A percentile compares a stretch with the other conserved stretches of the same genome.
Conservation (phyloP, 495 filamentous ascomycete species). For the Penicillium cosmopolitanum region DNA sequence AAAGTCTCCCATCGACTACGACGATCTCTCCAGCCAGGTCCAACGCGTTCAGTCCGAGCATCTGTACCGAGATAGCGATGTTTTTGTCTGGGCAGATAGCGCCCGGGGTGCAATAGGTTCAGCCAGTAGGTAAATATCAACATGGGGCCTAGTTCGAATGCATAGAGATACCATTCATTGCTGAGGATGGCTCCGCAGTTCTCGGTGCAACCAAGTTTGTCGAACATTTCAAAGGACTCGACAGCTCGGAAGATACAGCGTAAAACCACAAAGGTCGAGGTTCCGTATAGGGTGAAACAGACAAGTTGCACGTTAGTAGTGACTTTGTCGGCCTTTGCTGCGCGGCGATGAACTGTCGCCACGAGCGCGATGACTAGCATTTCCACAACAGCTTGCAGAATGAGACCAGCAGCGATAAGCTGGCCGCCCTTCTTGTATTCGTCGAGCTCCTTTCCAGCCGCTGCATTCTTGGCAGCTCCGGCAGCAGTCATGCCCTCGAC, state of each 20-base stretch:
- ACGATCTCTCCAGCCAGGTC: constrained; percentile 44
- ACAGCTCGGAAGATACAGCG: constrained; percentile 45
- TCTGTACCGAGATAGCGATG: constrained; percentile 37
- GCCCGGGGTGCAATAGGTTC: constrained; percentile 41
- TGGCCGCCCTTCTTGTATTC: constrained; percentile 32
- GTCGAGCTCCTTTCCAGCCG: constrained; percentile 20
- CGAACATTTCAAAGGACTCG: constrained; percentile 35
- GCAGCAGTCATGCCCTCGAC: constrained; percentile 42
- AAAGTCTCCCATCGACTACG: constrained; percentile 36
- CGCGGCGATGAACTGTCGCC: constrained; percentile 37
- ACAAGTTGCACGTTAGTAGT: constrained; percentile 39
- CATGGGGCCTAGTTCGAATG: constrained; percentile 44
- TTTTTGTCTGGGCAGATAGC: constrained; percentile 35
- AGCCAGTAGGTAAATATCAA: constrained; percentile 44
- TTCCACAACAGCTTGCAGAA: constrained; percentile 44
- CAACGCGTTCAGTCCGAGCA: constrained; percentile 37
- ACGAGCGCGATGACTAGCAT: constrained; percentile 36
- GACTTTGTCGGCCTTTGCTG: constrained; percentile 19
- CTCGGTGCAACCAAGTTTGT: constrained; percentile 21
- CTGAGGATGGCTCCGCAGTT: constrained; percentile 35
- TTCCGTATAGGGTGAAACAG: constrained; percentile 45
- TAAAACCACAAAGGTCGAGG: constrained; percentile 38
- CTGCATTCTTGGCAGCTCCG: constrained; percentile 42
- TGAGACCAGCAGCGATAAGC: constrained; percentile 37
- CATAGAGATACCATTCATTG: constrained; percentile 46